Conservation (phyloP, 2,329 filamentous ascomycete genomes). For the Alternaria solani region DNA sequence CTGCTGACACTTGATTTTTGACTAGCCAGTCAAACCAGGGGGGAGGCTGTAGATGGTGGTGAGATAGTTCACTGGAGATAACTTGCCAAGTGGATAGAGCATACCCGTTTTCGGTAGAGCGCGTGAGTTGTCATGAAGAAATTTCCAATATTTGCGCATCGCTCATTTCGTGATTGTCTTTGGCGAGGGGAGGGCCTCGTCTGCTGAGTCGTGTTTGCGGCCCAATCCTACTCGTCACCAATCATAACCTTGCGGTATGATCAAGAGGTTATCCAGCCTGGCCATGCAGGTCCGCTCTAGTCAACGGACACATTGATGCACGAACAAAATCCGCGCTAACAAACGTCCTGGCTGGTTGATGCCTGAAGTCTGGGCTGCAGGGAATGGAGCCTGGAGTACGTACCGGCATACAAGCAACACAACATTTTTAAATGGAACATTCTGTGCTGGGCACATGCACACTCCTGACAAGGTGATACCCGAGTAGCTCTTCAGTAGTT, state of each 20-base stretch:
- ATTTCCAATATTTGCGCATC: no score
- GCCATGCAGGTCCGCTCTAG: not conserved
- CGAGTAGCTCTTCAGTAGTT: not conserved
- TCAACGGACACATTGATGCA: not conserved
- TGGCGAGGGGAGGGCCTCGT: no score
- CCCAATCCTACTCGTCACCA: not conserved
- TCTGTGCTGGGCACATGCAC: not conserved
- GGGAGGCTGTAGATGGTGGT: no score
- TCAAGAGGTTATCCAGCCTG: not conserved
- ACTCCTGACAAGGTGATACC: not conserved
- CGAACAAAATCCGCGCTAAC: not conserved
- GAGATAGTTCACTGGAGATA: no score
- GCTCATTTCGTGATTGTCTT: no score
- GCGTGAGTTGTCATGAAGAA: no score
- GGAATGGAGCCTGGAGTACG: not conserved
- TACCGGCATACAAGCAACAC: not conserved
- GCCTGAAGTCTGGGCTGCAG: not conserved
- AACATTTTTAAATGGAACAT: not conserved
- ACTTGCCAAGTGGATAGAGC: no score
- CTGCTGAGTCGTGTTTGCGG: slow-evolving; percentile 2
- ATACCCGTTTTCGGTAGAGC: no score
- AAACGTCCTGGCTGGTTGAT: not conserved
- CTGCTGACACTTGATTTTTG: no score
- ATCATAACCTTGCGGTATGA: slow-evolving; percentile 1
- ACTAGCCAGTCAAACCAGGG: no score